phyloP scores from a whole-genome alignment of 345 rosid species.

The Hibiscus trionum region DNA sequence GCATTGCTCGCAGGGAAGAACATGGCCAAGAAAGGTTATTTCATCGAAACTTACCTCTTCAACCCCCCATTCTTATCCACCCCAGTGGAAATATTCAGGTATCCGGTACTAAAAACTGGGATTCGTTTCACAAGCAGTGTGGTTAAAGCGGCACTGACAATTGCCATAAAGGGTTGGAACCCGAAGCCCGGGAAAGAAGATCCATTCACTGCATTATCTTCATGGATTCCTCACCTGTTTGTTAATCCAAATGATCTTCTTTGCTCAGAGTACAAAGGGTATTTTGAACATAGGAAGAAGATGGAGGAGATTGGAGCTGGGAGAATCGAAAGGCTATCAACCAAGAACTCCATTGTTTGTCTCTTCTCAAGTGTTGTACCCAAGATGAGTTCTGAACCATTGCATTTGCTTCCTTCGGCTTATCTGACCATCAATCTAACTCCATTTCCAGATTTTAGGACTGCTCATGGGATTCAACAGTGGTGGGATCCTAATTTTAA shows the following conservation, averaged over 20 bases:
- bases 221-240: conserved; percentile 46
- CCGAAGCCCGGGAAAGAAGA: conserved; percentile 18
- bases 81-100: conserved; percentile 42
- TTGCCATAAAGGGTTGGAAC: conserved; percentile 34
- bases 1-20: conserved; percentile 56
- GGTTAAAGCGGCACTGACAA: conserved; percentile 48
- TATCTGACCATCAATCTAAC: conserved; percentile 31
- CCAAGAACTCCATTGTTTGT: conserved; percentile 38
- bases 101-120: conserved; percentile 38
- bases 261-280: conserved; percentile 51
- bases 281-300: conserved; percentile 61
- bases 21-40: conserved; percentile 38
- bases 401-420: conserved; percentile 62
- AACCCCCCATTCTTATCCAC: conserved; percentile 60
- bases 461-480: conserved; percentile 63
- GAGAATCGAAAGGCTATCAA: conserved; percentile 37
- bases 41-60: conserved; percentile 46
- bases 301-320: conserved; percentile 44
- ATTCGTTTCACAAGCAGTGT: conserved; percentile 43
- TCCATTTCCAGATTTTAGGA: conserved; percentile 30
- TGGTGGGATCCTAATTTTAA: conserved; percentile 57
- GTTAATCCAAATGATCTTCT: conserved; percentile 46
- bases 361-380: conserved; percentile 21
- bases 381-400: conserved; percentile 29
- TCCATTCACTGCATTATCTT: conserved; percentile 26